Conservation (phyloP, 495 filamentous ascomycete genomes). For the Trichocladium uniseriatum region DNA sequence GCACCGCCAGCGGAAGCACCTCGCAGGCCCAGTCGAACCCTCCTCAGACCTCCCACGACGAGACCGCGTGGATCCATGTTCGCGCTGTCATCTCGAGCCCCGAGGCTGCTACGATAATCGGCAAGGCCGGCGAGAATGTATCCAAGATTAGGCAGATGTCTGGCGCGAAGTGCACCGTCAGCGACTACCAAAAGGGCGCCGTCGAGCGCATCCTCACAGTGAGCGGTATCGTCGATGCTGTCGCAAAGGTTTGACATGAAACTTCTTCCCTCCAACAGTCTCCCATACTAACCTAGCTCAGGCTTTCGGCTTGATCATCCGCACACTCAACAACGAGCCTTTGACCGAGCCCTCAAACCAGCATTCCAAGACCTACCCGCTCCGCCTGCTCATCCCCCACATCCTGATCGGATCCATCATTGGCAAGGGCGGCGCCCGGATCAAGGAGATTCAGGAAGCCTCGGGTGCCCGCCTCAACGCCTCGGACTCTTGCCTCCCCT, state of each 20-base stretch:
- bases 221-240: constrained; percentile 87
- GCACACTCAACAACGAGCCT: constrained; percentile 93
- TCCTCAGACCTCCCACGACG: constrained; percentile 50
- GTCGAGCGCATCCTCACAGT: constrained; percentile 96
- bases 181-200: constrained; percentile 92
- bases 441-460: constrained; percentile 96
- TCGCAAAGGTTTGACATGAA: constrained; percentile 69
- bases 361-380: constrained; percentile 93
- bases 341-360: constrained; percentile 75
- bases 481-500: constrained; percentile 83
- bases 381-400: constrained; percentile 90
- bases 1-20: constrained; percentile 37
- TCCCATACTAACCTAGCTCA: constrained; percentile 30
- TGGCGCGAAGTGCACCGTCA: constrained; percentile 94
- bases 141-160: constrained; percentile 86
- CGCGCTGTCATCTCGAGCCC: constrained; percentile 92
- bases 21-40: constrained; percentile 30
- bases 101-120: constrained; percentile 95
- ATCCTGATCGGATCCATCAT: constrained; percentile 98
- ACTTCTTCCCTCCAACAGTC: not conserved
- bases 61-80: constrained; percentile 93
- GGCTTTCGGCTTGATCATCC: constrained; percentile 97
- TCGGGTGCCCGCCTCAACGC: constrained; percentile 95
- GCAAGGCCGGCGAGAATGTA: constrained; percentile 97
- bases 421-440: constrained; percentile 87